Conservation (phyloP, 2,329 filamentous ascomycete species). For the Beauveria brongniartii region DNA sequence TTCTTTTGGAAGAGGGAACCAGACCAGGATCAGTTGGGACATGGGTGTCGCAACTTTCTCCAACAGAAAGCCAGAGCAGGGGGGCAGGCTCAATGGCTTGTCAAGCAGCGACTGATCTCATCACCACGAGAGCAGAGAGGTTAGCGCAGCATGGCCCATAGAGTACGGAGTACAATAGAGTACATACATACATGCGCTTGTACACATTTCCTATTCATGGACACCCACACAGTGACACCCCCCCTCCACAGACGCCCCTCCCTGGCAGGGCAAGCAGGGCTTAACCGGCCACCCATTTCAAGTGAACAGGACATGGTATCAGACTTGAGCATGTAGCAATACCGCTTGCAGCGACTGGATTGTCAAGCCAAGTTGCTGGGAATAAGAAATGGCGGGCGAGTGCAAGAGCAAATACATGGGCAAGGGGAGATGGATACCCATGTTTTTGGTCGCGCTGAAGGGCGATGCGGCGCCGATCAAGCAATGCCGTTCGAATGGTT, state of each 20-base stretch:
- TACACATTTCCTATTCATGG: not conserved
- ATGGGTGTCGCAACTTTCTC: slow-evolving; percentile 10
- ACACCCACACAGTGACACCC: slow-evolving; percentile 2
- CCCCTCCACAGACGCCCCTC: not conserved
- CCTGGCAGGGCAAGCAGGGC: not conserved
- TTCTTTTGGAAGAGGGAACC: slow-evolving; percentile 10
- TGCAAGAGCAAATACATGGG: not conserved
- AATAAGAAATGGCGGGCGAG: not conserved
- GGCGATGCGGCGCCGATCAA: slow-evolving; percentile 1
- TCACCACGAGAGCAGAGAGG: slow-evolving; percentile 7
- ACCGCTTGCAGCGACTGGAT: not conserved
- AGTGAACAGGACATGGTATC: slow-evolving; percentile 4
- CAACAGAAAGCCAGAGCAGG: slow-evolving; percentile 6
- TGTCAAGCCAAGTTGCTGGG: not conserved
- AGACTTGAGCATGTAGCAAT: not conserved
- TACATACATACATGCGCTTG: not conserved
- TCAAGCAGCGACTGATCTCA: slow-evolving; percentile 10
- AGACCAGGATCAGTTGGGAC: slow-evolving; percentile 9
- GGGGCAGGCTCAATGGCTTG: slow-evolving; percentile 4
- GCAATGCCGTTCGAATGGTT: slow-evolving; percentile 4
- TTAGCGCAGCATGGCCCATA: slow-evolving; percentile 7
- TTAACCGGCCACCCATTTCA: slow-evolving; percentile 6
- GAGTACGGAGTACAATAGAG: slow-evolving; percentile 1
- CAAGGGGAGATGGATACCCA: not conserved
- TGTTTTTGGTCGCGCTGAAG: not conserved